phyloP scores from a whole-genome alignment of 176 grass and related monocot species.

The Chrysopogon serrulatus region DNA sequence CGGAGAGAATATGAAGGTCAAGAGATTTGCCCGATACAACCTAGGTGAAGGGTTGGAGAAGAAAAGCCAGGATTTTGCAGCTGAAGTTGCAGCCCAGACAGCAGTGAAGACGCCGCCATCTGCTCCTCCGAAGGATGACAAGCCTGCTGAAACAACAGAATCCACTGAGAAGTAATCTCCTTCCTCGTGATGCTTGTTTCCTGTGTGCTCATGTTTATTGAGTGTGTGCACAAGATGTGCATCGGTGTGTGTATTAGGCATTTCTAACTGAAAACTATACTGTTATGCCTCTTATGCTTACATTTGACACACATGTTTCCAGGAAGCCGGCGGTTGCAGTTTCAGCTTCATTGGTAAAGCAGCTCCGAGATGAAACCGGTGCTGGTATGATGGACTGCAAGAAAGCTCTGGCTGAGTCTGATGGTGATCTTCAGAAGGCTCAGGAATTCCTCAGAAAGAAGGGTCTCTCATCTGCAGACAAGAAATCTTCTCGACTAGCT shows the following conservation, averaged over 20 bases:
- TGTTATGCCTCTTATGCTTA: neutral
- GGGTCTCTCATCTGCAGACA: slow-evolving; percentile 94
- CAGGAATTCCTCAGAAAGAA: slow-evolving; percentile 97
- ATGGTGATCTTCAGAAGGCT: slow-evolving; percentile 68
- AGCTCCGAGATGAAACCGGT: slow-evolving; percentile 94
- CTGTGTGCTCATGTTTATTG: neutral
- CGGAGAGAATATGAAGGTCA: slow-evolving; percentile 97
- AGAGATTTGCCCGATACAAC: slow-evolving; percentile 86
- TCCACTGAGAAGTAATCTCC: slow-evolving; percentile 66
- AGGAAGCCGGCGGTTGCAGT: slow-evolving; percentile 63
- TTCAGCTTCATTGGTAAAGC: slow-evolving; percentile 87
- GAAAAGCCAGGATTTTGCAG: slow-evolving; percentile 92
- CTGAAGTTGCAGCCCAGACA: slow-evolving; percentile 95
- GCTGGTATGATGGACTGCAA: slow-evolving; percentile 99
- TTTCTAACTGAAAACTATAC: slow-evolving; percentile 21
- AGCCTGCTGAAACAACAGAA: slow-evolving; percentile 55
- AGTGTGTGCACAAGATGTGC: neutral
- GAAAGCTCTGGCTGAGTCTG: slow-evolving; percentile 81
- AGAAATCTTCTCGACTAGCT: slow-evolving; percentile 88
- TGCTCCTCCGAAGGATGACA: slow-evolving; percentile 42
- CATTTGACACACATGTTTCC: slow-evolving; percentile 36
- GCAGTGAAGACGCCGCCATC: slow-evolving; percentile 34
- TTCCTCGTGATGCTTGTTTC: slow-evolving; percentile 8
- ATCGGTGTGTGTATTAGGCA: slow-evolving; percentile 8
- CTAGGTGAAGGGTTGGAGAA: slow-evolving; percentile 97